Conservation (phyloP, 2,329 filamentous ascomycete genomes). For the Piedraia hortae region DNA sequence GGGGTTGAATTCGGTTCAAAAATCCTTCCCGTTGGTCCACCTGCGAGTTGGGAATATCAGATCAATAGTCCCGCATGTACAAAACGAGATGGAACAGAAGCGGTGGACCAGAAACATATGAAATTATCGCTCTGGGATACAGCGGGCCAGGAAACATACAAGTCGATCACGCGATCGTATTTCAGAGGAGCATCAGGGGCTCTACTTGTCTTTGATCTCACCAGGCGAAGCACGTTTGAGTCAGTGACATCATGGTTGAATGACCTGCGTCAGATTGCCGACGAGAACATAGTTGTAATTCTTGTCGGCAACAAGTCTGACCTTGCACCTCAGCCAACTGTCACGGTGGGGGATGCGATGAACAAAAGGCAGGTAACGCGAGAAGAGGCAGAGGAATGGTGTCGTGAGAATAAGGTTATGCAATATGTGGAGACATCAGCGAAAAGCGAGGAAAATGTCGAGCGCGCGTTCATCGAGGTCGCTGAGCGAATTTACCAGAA, state of each 20-base stretch:
- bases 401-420: conserved; percentile 54
- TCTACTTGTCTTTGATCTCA: conserved; percentile 85
- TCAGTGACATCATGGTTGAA: conserved; percentile 84
- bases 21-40: conserved; percentile 72
- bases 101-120: conserved; percentile 43
- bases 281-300: conserved; percentile 82
- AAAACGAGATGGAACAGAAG: conserved; percentile 9
- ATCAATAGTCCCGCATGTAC: conserved; percentile 21
- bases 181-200: conserved; percentile 58
- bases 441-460: conserved; percentile 83
- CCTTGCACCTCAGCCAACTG: conserved; percentile 27
- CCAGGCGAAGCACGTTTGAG: conserved; percentile 54
- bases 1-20: conserved; percentile 87
- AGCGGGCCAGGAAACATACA: conserved; percentile 90
- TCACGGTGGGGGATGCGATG: conserved; percentile 7
- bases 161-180: conserved; percentile 80
- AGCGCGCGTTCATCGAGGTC: conserved; percentile 75
- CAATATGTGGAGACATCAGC: conserved; percentile 91
- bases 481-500: conserved; percentile 91
- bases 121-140: conserved; percentile 90
- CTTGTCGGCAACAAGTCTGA: conserved; percentile 91
- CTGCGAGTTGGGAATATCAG: conserved; percentile 32
- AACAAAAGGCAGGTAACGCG: conserved; percentile 55
- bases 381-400: conserved; percentile 78
- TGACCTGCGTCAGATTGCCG: conserved; percentile 79